These are phyloP conservation scores for Colletotrichum lindemuthianum DNA, from an alignment of 2,329 filamentous ascomycete genomes.

Conservation along the genomic window DNA sequence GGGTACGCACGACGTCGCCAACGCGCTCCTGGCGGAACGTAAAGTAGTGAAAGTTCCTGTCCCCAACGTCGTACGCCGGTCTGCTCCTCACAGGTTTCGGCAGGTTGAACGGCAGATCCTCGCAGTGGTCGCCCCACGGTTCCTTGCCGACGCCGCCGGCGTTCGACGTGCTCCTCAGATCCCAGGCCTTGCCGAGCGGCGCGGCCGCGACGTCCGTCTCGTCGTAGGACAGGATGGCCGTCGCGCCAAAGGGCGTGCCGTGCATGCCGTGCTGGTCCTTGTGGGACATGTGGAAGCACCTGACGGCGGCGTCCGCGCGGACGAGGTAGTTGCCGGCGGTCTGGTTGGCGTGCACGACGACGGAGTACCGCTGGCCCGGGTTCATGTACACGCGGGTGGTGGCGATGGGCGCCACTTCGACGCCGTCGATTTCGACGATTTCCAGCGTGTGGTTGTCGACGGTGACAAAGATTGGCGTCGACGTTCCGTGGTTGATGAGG, in stretches of 20 bases:
- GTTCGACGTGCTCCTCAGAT: constrained; percentile 17
- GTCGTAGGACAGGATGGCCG: constrained; percentile 36
- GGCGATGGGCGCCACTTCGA: constrained; percentile 48
- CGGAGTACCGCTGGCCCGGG: constrained; percentile 51
- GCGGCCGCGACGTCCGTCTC: constrained; percentile 24
- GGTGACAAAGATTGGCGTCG: constrained; percentile 50
- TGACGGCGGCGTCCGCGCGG: constrained; percentile 41
- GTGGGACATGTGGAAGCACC: constrained; percentile 34
- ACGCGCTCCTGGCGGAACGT: constrained; percentile 28
- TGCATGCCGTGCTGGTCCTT: constrained; percentile 29
- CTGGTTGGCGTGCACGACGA: constrained; percentile 48
- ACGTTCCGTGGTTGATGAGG: constrained; percentile 53
- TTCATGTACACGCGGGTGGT: constrained; percentile 50
- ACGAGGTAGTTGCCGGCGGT: constrained; percentile 47
- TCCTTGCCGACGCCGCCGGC: constrained; percentile 18
- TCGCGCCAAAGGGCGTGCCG: constrained; percentile 31
- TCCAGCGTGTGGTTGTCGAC: constrained; percentile 50
- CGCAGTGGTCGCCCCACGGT: constrained; percentile 26
- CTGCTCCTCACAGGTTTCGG: constrained; percentile 36
- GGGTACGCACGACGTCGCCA: constrained; percentile 25
- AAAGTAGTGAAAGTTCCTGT: constrained; percentile 33
- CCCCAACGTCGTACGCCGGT: constrained; percentile 37
- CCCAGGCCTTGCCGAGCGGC: constrained; percentile 36
- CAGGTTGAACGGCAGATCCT: constrained; percentile 38
- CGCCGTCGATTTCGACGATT: constrained; percentile 53